Evolutionary conservation across 306 rosid species (phyloP), one percentile per base, ranked within the genome.

Genomic region (Cicer yamashitae): DNA sequence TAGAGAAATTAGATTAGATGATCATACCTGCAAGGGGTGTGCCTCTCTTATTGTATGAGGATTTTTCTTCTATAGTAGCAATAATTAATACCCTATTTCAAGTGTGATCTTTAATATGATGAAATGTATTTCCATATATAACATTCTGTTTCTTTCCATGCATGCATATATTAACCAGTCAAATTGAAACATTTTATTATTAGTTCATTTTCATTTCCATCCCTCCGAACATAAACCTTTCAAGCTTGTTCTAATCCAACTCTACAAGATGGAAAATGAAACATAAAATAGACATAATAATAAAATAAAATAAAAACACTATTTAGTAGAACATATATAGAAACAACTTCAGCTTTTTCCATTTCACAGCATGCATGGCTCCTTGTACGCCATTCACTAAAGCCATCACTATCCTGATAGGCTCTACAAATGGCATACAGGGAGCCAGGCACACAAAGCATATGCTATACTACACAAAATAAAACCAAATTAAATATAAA

Each of bases 371-470:
- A 87, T 94, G 98, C 98, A 82, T 91, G 98, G 87, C 98, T 94
- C 97, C 98, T 90, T 88, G 91, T 85, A 94, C 94, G 98, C 98
- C 98, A 94, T 94, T 88, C 87, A 83, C 85, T 79, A 88, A 94
- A 88, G 81, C 79, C 90, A 91, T 73, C 97, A 90, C 40, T n/a
- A n/a, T 54, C 20, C 48, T 89, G 88, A 82, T 88, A 92, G 79
- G 66, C 90, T 89, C 91, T 67, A 85, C 96, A 91, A 87, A 88
- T 94, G 98, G 98, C 98, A 91, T 94, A 91, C 96, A 91, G 94
- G 98, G 98, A 94, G 98, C 98, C 98, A 94, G 96, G 98, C 98
- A 94, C 83, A 71, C 73, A 57, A 76, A 76, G 38, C 30, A 57
- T 22, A 38, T 30, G 37, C 37, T 30, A 39, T 52, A 44, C 30